phyloP scores from a whole-genome alignment of 805 yeast species.

The Hanseniaspora singularis region DNA sequence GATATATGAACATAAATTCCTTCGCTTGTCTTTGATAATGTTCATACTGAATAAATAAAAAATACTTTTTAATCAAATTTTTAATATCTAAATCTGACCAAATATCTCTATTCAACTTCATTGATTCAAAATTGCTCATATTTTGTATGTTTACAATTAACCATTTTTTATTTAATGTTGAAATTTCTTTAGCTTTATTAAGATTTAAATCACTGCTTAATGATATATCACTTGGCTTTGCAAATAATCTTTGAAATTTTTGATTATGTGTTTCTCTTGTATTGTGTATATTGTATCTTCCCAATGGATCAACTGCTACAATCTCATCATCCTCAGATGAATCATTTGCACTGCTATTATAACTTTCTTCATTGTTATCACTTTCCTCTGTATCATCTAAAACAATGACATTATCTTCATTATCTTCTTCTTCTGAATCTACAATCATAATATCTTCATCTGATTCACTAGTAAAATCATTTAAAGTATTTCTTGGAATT shows the following conservation, averaged over 20 bases:
- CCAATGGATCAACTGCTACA: background rate
- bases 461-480: constrained; percentile 19
- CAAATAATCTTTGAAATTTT: constrained; percentile 67
- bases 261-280: constrained; percentile 38
- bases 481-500: too few relatives aligned
- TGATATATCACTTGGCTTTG: constrained; percentile 75
- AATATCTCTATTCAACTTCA: constrained; percentile 79
- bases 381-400: background rate
- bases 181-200: constrained; percentile 61
- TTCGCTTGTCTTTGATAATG: constrained; percentile 64
- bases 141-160: constrained; percentile 81
- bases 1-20: constrained; percentile 61
- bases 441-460: background rate
- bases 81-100: constrained; percentile 69
- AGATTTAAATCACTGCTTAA: constrained; percentile 23
- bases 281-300: background rate
- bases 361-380: constrained; percentile 1
- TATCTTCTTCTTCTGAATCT: constrained; percentile 25
- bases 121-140: constrained; percentile 72
- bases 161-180: constrained; percentile 58
- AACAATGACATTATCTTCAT: constrained; percentile 42
- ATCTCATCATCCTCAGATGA: background rate
- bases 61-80: constrained; percentile 49
- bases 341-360: background rate
- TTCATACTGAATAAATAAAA: constrained; percentile 77